A percentile compares a stretch with the other conserved stretches of the same genome.
phyloP scores from a whole-genome alignment of 495 filamentous ascomycete species.

The Aspergillus sclerotiicarbonarius region DNA sequence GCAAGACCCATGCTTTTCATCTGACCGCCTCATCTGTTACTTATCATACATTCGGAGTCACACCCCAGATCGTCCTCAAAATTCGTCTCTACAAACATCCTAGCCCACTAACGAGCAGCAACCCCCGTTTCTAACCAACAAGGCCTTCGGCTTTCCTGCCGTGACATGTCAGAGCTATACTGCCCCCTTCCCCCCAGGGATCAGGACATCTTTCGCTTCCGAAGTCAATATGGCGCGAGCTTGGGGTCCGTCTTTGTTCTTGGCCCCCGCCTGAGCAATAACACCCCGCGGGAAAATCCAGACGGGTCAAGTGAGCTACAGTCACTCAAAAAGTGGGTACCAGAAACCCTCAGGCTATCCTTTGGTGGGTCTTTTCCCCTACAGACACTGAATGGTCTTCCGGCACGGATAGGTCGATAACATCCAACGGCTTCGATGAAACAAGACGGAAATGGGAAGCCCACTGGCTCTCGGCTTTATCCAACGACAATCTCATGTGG shows the following conservation, averaged over 20 bases:
- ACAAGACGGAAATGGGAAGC: slow-evolving; percentile 47
- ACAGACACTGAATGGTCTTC: neutral
- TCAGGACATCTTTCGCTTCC: slow-evolving; percentile 49
- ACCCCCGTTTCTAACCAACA: neutral
- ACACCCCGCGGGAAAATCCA: slow-evolving; percentile 38
- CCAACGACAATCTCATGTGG: slow-evolving; percentile 45
- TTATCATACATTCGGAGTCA: neutral
- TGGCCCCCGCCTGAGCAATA: slow-evolving; percentile 49
- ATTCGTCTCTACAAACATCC: neutral
- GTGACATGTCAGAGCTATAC: neutral
- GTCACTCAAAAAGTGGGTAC: slow-evolving; percentile 16
- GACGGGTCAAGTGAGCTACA: slow-evolving; percentile 43
- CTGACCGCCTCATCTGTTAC: neutral
- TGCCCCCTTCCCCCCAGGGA: slow-evolving; percentile 28
- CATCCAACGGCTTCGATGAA: slow-evolving; percentile 40
- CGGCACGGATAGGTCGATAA: slow-evolving; percentile 25
- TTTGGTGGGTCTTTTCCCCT: neutral
- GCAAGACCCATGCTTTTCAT: neutral
- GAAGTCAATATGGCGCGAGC: slow-evolving; percentile 56
- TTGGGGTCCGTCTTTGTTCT: slow-evolving; percentile 56
- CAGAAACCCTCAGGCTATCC: neutral
- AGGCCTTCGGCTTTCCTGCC: neutral
- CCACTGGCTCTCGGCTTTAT: slow-evolving; percentile 47
- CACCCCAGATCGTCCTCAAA: neutral
- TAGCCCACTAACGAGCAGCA: neutral